These are phyloP conservation scores for Mesembryanthemum crystallinum DNA, from an alignment of 148 eudicot species.

Conservation along the genomic window DNA sequence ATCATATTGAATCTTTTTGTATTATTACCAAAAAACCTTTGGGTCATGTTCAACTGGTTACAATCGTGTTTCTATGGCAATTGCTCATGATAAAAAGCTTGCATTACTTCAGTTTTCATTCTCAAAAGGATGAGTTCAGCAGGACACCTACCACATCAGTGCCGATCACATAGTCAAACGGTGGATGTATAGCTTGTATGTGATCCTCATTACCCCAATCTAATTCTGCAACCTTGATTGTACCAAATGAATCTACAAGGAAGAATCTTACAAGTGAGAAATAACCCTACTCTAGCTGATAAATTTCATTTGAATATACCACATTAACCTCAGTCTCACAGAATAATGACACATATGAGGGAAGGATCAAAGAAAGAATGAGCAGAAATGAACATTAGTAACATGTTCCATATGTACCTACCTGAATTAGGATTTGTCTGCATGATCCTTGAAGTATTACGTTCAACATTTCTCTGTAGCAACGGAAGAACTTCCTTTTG, in stretches of 20 bases:
- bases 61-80: background rate
- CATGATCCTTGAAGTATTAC: constrained; percentile 68
- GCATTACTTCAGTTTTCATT: background rate
- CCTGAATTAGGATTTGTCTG: constrained; percentile 62
- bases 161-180: constrained; percentile 85
- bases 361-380: background rate
- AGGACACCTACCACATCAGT: constrained; percentile 81
- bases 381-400: background rate
- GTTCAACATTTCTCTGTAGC: constrained; percentile 80
- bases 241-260: constrained; percentile 68
- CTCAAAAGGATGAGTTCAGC: background rate
- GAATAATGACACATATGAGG: background rate
- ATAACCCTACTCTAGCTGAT: background rate
- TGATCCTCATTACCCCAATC: constrained; percentile 86
- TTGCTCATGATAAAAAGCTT: background rate
- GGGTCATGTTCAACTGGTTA: background rate
- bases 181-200: constrained; percentile 73
- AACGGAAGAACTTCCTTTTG: constrained; percentile 87
- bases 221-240: constrained; percentile 73
- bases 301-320: background rate
- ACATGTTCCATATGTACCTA: constrained; percentile 15
- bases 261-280: background rate
- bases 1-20: background rate
- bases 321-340: background rate
- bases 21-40: background rate